Percentiles rank a stretch among this genome's conserved stretches.
Conservation (phyloP, 2,329 filamentous ascomycete genomes). For the Penicillium thymicola region DNA sequence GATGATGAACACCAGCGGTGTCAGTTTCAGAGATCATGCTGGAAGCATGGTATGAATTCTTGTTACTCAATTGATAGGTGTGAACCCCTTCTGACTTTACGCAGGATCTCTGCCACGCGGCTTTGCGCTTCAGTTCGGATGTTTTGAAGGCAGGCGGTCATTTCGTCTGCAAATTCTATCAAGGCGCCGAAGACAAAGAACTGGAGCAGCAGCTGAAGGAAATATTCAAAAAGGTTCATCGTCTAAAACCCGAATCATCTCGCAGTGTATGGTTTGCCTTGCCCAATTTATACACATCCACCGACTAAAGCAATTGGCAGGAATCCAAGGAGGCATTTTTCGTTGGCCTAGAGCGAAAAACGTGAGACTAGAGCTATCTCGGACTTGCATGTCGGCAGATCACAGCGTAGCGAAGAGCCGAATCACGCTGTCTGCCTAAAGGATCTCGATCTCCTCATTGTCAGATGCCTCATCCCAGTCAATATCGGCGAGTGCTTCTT, state of each 20-base stretch:
- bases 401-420: not conserved
- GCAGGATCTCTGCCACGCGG: slow-evolving; percentile 85
- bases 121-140: slow-evolving; percentile 79
- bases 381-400: not conserved
- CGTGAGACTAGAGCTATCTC: slow-evolving; percentile 38
- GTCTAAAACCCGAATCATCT: slow-evolving; percentile 90
- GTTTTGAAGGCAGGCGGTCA: slow-evolving; percentile 78
- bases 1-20: slow-evolving; percentile 99
- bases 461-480: slow-evolving; percentile 46
- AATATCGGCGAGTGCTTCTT: slow-evolving; percentile 44
- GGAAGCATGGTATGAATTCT: slow-evolving; percentile 78
- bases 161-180: slow-evolving; percentile 97
- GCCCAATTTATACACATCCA: not conserved
- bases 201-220: slow-evolving; percentile 71
- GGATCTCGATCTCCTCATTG: slow-evolving; percentile 34
- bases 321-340: slow-evolving; percentile 86
- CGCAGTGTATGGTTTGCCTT: slow-evolving; percentile 59
- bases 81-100: slow-evolving; percentile 2
- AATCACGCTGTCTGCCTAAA: slow-evolving; percentile 6
- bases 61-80: not conserved
- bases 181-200: slow-evolving; percentile 78
- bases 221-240: slow-evolving; percentile 74
- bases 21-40: slow-evolving; percentile 79
- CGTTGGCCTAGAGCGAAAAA: slow-evolving; percentile 70
- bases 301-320: slow-evolving; percentile 43